phyloP scores from a whole-genome alignment of 1,284 basidiomycete species.

The Trichosporon inkin region DNA sequence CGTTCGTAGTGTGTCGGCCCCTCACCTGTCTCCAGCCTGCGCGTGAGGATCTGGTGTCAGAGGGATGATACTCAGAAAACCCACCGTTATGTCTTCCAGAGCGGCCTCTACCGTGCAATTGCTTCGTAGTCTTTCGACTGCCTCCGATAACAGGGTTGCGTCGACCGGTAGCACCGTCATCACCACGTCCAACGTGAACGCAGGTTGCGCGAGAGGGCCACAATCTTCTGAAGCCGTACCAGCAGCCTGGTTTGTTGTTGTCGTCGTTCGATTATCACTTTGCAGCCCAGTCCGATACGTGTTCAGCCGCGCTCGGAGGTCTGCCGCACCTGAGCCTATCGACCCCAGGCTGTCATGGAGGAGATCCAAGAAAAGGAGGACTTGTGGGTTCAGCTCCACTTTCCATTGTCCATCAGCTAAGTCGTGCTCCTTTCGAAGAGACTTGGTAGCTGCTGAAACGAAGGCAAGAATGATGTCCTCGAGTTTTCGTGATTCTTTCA shows the following conservation, averaged over 20 bases:
- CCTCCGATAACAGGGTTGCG: slow-evolving; percentile 16
- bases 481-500: slow-evolving; percentile 94
- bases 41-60: slow-evolving; percentile 69
- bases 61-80: slow-evolving; percentile 13
- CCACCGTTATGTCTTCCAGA: slow-evolving; percentile 73
- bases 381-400: slow-evolving; percentile 82
- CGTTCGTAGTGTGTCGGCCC: slow-evolving; percentile 72
- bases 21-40: slow-evolving; percentile 79
- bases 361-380: slow-evolving; percentile 79
- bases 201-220: not conserved
- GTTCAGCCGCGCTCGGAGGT: slow-evolving; percentile 55
- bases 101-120: slow-evolving; percentile 60
- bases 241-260: not conserved
- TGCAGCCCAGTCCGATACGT: slow-evolving; percentile 18
- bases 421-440: slow-evolving; percentile 69
- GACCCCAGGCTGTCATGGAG: slow-evolving; percentile 71
- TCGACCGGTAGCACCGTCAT: slow-evolving; percentile 1
- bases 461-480: slow-evolving; percentile 96
- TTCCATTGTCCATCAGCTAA: slow-evolving; percentile 84
- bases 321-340: slow-evolving; percentile 72
- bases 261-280: slow-evolving; percentile 2
- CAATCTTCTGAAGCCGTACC: not conserved
- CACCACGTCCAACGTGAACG: not conserved
- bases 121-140: slow-evolving; percentile 20
- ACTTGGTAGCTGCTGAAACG: slow-evolving; percentile 78